Evolutionary conservation across 1,284 basidiomycete genomes (phyloP).

Genomic region (Trametes hirsuta): DNA sequence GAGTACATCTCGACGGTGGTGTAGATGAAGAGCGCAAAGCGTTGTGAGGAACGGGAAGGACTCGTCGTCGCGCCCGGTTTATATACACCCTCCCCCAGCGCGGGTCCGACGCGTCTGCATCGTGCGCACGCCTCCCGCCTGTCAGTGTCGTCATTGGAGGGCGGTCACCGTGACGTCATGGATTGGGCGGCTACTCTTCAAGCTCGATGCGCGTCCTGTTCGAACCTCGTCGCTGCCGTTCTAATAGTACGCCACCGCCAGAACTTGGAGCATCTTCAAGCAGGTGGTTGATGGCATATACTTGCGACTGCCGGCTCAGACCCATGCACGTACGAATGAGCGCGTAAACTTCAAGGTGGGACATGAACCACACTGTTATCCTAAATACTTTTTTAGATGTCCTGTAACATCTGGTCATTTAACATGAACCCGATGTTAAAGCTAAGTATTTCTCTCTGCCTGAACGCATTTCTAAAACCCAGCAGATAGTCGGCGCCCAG

Average conservation of each 20-base stretch:
- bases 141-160: slow-evolving; percentile 18
- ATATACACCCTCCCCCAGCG: neutral
- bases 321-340: too few species aligned
- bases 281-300: neutral
- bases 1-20: slow-evolving; percentile 11
- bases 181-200: neutral
- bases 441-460: too few species aligned
- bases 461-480: too few species aligned
- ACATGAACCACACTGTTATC: too few species aligned
- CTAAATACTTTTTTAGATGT: too few species aligned
- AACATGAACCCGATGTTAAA: too few species aligned
- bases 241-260: neutral
- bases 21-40: neutral
- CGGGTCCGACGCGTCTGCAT: neutral
- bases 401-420: too few species aligned
- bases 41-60: neutral
- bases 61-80: neutral
- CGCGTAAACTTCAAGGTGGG: too few species aligned
- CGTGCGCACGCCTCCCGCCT: neutral
- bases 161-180: slow-evolving; percentile 14
- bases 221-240: neutral
- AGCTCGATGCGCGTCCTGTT: neutral
- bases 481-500: too few species aligned
- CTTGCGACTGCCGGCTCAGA: too few species aligned
- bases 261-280: neutral